Conservation (phyloP, 208 protist genomes). For the Leishmania aethiopica region DNA sequence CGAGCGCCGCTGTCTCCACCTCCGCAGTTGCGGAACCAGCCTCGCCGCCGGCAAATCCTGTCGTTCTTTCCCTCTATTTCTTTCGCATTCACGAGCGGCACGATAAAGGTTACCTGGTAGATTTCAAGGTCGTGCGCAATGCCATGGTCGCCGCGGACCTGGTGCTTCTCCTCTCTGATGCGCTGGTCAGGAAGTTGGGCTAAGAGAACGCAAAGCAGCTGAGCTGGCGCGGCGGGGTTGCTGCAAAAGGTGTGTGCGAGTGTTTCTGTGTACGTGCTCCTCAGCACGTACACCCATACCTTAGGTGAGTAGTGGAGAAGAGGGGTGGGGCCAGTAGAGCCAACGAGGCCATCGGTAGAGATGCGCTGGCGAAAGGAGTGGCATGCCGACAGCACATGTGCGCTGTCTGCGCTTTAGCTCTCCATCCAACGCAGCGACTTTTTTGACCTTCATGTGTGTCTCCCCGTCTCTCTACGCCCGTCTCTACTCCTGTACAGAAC, state of each 20-base stretch:
- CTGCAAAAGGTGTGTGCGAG: neutral
- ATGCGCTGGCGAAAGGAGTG: neutral
- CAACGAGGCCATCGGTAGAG: neutral
- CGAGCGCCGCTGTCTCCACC: neutral
- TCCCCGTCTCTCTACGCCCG: neutral
- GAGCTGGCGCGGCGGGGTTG: neutral
- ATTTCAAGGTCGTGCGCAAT: conserved; percentile 71
- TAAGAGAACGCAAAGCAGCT: conserved; percentile 1
- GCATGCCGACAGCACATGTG: too few relatives aligned
- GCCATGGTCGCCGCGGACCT: conserved; percentile 67
- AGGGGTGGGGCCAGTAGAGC: too few relatives aligned
- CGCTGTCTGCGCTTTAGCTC: neutral
- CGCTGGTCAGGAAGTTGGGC: conserved; percentile 46
- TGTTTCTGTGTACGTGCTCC: neutral
- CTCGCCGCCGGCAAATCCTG: conserved; percentile 15
- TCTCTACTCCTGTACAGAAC: neutral
- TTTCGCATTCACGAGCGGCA: conserved; percentile 88
- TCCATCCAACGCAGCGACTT: neutral
- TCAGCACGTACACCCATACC: neutral
- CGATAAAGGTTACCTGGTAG: conserved; percentile 75
- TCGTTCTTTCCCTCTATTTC: conserved; percentile 70
- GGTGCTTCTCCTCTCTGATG: conserved; percentile 54
- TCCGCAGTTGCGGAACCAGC: neutral
- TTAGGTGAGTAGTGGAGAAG: too few relatives aligned
- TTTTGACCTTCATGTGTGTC: neutral